Percentiles rank a stretch among this genome's conserved stretches.
Conservation (phyloP, 495 filamentous ascomycete genomes). For the Paragyromitra xinjiangensis region DNA sequence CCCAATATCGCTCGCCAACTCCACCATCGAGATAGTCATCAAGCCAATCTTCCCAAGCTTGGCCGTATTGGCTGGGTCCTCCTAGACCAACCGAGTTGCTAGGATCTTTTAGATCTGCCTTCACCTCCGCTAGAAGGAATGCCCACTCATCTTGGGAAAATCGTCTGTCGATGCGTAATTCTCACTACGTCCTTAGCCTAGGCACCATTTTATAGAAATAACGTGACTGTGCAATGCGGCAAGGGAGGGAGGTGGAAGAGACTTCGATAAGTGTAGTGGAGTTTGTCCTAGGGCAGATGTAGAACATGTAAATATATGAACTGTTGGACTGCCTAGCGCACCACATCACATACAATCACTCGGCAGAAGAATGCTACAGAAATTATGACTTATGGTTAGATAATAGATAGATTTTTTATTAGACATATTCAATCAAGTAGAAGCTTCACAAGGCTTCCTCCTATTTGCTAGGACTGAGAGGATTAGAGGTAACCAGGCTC, state of each 20-base stretch:
- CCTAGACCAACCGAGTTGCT: not conserved
- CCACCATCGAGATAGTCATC: not conserved
- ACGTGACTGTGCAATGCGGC: not conserved
- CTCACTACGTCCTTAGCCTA: not conserved
- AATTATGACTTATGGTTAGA: not conserved
- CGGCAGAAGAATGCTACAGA: not conserved
- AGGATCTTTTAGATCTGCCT: not conserved
- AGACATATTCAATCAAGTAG: too few species aligned
- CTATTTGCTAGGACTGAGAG: too few species aligned
- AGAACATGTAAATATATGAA: not conserved
- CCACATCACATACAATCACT: slow-evolving; percentile 17
- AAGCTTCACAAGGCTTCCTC: too few species aligned
- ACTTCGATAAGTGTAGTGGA: not conserved
- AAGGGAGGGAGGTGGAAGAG: not conserved
- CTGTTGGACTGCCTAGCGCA: not conserved
- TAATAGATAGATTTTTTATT: too few species aligned
- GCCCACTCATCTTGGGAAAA: not conserved
- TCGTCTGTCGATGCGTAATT: not conserved
- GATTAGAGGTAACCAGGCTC: too few species aligned
- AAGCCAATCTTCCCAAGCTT: slow-evolving; percentile 3
- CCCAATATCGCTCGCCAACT: not conserved
- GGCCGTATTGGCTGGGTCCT: not conserved
- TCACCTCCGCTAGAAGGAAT: not conserved
- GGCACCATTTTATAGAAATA: not conserved
- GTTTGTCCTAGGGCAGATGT: not conserved